These are phyloP conservation scores for Amauroascus verrucosus DNA, from an alignment of 2,329 filamentous ascomycete genomes.

Conservation along the genomic window DNA sequence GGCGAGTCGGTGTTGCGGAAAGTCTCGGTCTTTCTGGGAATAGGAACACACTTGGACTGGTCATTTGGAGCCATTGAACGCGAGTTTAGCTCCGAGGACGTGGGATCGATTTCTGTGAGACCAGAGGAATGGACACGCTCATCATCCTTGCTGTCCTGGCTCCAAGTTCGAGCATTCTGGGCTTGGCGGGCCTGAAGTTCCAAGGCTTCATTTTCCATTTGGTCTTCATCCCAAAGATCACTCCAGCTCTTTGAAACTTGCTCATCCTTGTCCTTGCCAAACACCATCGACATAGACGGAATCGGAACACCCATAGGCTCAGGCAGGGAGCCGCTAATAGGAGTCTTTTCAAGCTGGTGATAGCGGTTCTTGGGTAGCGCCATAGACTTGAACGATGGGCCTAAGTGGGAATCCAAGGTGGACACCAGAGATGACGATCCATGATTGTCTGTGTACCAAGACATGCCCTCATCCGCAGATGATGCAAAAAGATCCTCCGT, in stretches of 20 bases:
- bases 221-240: conserved; percentile 94
- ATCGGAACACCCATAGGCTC: conserved; percentile 49
- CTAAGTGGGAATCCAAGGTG: conserved; percentile 71
- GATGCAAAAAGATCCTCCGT: conserved; percentile 76
- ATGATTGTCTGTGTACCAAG: conserved; percentile 68
- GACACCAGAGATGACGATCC: conserved; percentile 76
- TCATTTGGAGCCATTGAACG: conserved; percentile 30
- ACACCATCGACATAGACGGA: conserved; percentile 65
- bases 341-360: conserved; percentile 51
- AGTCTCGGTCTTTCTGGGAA: conserved; percentile 57
- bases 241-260: conserved; percentile 97
- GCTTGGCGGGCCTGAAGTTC: conserved; percentile 49
- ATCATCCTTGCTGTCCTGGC: conserved; percentile 56
- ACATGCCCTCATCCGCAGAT: conserved; percentile 53
- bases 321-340: conserved; percentile 70
- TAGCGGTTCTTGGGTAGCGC: conserved; percentile 41
- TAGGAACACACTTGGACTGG: conserved; percentile 32
- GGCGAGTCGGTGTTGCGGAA: conserved; percentile 55
- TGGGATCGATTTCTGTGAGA: conserved; percentile 44
- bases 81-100: conserved; percentile 44
- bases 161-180: conserved; percentile 67
- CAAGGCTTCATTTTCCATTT: conserved; percentile 54
- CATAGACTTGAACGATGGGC: conserved; percentile 68
- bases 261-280: conserved; percentile 61
- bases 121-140: conserved; percentile 41